These are phyloP conservation scores for Ceratobasidium sp. DNA, from an alignment of 1,284 basidiomycete genomes.

Conservation along the genomic window DNA sequence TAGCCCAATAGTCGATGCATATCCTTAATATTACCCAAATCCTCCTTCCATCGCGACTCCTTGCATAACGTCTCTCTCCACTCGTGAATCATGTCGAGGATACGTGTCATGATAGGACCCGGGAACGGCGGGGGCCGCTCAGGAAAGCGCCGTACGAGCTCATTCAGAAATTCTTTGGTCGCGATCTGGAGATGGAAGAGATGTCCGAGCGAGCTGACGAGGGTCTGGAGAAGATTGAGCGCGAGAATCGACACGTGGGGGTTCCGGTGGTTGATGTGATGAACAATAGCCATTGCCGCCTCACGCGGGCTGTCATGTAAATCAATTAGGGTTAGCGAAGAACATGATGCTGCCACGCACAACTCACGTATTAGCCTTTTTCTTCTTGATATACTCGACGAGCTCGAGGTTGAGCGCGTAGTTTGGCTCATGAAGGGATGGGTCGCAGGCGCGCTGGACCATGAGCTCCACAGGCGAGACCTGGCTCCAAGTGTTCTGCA, in stretches of 20 bases:
- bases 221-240: conserved; percentile 85
- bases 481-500: conserved; percentile 46
- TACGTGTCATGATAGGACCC: conserved; percentile 91
- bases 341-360: conserved; percentile 1
- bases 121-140: conserved; percentile 96
- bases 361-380: conserved; percentile 94
- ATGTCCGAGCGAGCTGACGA: conserved; percentile 96
- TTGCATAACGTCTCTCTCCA: conserved; percentile 96
- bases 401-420: conserved; percentile 93
- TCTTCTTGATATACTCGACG: conserved; percentile 89
- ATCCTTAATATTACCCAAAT: conserved; percentile 95
- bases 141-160: conserved; percentile 96
- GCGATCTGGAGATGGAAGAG: conserved; percentile 95
- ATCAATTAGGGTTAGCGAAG: conserved; percentile 27
- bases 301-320: conserved; percentile 72
- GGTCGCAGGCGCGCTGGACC: conserved; percentile 86
- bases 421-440: conserved; percentile 85
- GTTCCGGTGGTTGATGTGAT: conserved; percentile 86
- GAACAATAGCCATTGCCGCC: conserved; percentile 82
- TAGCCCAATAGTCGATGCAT: conserved; percentile 96
- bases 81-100: conserved; percentile 89
- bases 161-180: conserved; percentile 99
- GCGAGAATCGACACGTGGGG: conserved; percentile 87
- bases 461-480: conserved; percentile 70
- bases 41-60: conserved; percentile 93